phyloP scores from a whole-genome alignment of 192 early-diverging fungal genomes.

The Glomus cerebriforme region DNA sequence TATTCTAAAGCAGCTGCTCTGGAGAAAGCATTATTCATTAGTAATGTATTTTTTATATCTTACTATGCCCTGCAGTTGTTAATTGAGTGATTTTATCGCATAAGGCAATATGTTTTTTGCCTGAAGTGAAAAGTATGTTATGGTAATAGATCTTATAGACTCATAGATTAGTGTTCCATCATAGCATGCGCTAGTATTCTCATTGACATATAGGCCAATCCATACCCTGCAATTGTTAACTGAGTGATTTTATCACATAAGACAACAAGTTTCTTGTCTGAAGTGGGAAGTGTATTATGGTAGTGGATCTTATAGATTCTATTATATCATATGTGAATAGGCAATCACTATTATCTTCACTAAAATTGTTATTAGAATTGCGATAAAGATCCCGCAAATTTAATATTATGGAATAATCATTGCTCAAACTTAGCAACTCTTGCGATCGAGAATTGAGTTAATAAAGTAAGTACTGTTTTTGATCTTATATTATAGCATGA shows the following conservation, averaged over 20 bases:
- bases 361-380: not conserved
- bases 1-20: not conserved
- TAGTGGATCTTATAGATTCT: not conserved
- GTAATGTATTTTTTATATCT: not conserved
- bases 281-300: not conserved
- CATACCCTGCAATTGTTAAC: not conserved
- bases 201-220: not conserved
- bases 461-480: conserved; percentile 10
- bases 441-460: not conserved
- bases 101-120: not conserved
- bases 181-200: not conserved
- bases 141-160: not conserved
- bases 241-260: not conserved
- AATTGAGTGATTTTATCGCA: not conserved
- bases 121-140: conserved; percentile 7
- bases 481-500: not conserved
- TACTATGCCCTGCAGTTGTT: conserved; percentile 7
- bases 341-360: not conserved
- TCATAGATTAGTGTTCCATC: too few species aligned
- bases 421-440: not conserved
- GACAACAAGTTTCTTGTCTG: not conserved
- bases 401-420: not conserved
- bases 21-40: not conserved
- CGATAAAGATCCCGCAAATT: not conserved
- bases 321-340: not conserved